phyloP scores from a whole-genome alignment of 371 early-diverging fungal genomes.

The Saksenaea vasiformis region DNA sequence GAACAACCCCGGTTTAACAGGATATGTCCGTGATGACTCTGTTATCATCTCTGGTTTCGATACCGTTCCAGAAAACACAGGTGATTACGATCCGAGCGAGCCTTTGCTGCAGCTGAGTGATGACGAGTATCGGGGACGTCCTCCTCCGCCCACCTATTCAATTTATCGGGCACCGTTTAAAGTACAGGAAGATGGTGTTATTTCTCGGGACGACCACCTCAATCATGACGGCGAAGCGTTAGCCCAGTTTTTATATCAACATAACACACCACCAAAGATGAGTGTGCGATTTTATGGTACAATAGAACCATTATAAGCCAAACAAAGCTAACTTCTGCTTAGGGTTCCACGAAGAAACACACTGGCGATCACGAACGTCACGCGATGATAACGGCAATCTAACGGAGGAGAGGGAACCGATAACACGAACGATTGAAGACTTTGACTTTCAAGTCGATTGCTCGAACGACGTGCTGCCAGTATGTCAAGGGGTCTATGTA shows the following conservation, averaged over 20 bases:
- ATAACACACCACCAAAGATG: constrained; percentile 41
- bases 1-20: constrained; percentile 14
- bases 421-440: constrained; percentile 32
- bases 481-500: constrained; percentile 31
- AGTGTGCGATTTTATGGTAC: constrained; percentile 41
- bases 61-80: background rate
- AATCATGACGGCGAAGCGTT: constrained; percentile 51
- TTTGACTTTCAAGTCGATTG: constrained; percentile 39
- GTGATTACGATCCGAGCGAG: constrained; percentile 11
- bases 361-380: constrained; percentile 19
- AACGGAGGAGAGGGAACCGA: constrained; percentile 20
- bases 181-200: constrained; percentile 14
- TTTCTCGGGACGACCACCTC: constrained; percentile 43
- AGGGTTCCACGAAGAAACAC: constrained; percentile 51
- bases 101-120: constrained; percentile 14
- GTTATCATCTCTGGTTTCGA: constrained; percentile 10
- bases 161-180: constrained; percentile 33
- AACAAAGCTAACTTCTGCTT: background rate
- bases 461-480: constrained; percentile 25
- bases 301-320: background rate
- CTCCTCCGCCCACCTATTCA: constrained; percentile 45
- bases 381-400: constrained; percentile 42
- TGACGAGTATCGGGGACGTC: constrained; percentile 27
- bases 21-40: constrained; percentile 16
- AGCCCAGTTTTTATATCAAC: constrained; percentile 40